A percentile compares a stretch with the other conserved stretches of the same genome.
These are phyloP conservation scores for Collybiopsis luxurians DNA, from an alignment of 768 basidiomycete genomes.

Conservation along the genomic window DNA sequence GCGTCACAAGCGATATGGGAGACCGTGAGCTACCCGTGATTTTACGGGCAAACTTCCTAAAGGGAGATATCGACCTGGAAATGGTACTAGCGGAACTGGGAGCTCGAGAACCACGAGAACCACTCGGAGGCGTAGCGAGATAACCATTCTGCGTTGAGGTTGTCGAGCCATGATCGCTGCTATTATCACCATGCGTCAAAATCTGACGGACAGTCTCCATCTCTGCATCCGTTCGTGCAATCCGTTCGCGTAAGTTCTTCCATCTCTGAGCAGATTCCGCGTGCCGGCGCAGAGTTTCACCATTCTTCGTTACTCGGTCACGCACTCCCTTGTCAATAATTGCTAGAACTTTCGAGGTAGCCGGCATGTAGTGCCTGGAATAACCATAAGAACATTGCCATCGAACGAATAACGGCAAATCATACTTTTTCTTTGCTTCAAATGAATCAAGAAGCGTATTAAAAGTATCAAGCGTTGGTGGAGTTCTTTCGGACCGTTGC, in stretches of 20 bases:
- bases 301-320: conserved; percentile 94
- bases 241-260: conserved; percentile 76
- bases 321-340: conserved; percentile 94
- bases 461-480: conserved; percentile 61
- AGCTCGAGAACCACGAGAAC: conserved; percentile 37
- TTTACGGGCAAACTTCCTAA: conserved; percentile 74
- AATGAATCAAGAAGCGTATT: conserved; percentile 69
- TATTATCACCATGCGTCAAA: conserved; percentile 49
- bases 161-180: conserved; percentile 68
- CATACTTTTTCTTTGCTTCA: conserved; percentile 85
- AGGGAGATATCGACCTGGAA: conserved; percentile 77
- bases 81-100: conserved; percentile 53
- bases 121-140: conserved; percentile 63
- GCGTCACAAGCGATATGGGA: conserved; percentile 41
- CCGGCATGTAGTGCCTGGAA: conserved; percentile 88
- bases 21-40: conserved; percentile 46
- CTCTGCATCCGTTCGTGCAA: conserved; percentile 75
- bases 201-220: conserved; percentile 72
- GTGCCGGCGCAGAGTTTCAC: conserved; percentile 87
- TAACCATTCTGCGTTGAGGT: conserved; percentile 54
- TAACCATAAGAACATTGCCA: conserved; percentile 13
- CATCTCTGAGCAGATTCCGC: conserved; percentile 88
- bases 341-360: conserved; percentile 85
- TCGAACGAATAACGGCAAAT: conserved; percentile 14
- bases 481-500: conserved; percentile 47